Conservation (phyloP, 768 basidiomycete genomes). For the Lepiota venenata region DNA sequence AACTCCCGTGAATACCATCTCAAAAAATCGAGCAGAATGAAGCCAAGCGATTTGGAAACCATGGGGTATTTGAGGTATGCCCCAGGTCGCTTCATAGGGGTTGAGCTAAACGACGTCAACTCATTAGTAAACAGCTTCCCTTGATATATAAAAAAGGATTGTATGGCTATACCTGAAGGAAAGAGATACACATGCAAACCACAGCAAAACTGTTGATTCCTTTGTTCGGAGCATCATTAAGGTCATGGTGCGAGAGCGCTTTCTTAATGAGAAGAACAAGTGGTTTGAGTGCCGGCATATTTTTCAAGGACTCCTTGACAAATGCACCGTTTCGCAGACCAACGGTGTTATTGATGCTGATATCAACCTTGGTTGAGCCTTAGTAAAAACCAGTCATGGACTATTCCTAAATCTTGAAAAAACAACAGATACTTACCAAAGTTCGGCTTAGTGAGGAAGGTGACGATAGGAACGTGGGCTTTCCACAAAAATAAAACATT, state of each 20-base stretch:
- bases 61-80: conserved; percentile 43
- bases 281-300: conserved; percentile 55
- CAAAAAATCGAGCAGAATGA: conserved; percentile 61
- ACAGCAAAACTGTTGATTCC: conserved; percentile 68
- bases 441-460: conserved; percentile 43
- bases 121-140: not conserved
- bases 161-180: conserved; percentile 54
- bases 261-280: conserved; percentile 64
- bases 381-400: conserved; percentile 18
- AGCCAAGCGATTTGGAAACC: conserved; percentile 50
- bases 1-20: conserved; percentile 55
- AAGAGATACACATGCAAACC: conserved; percentile 60
- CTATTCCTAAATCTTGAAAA: not conserved
- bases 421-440: conserved; percentile 26
- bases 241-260: conserved; percentile 52
- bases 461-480: conserved; percentile 59
- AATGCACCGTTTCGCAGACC: conserved; percentile 50
- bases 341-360: conserved; percentile 60
- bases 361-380: conserved; percentile 60
- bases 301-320: conserved; percentile 48
- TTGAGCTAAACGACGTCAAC: conserved; percentile 41
- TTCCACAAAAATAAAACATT: conserved; percentile 25
- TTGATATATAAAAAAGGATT: not conserved
- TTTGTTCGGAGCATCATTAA: conserved; percentile 61
- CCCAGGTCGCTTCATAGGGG: conserved; percentile 48